A percentile compares a stretch with the other conserved stretches of the same genome.
phyloP scores from a whole-genome alignment of 495 filamentous ascomycete species.

The Podospora australis region DNA sequence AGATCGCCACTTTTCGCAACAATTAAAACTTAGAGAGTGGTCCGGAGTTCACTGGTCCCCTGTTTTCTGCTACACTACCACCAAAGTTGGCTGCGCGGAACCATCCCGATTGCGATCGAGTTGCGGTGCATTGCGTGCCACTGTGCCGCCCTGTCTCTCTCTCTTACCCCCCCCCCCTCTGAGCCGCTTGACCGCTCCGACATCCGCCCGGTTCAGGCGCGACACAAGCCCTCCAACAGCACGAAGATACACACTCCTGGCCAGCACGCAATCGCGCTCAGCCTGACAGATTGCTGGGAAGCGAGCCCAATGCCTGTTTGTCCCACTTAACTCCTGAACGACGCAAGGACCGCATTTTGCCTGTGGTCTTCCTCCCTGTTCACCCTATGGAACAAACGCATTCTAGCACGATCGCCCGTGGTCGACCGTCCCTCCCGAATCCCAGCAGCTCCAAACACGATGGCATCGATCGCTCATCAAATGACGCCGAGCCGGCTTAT shows the following conservation, averaged over 20 bases:
- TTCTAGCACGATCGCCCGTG: slow-evolving; percentile 17
- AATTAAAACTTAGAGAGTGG: no score
- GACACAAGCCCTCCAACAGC: slow-evolving; percentile 8
- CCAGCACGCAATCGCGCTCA: slow-evolving; percentile 29
- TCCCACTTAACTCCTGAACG: slow-evolving; percentile 18
- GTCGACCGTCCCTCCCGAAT: slow-evolving; percentile 12
- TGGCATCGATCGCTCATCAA: slow-evolving; percentile 20
- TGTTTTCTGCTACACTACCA: no score
- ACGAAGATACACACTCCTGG: no score
- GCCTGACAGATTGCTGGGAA: slow-evolving; percentile 21
- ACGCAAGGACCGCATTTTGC: slow-evolving; percentile 23
- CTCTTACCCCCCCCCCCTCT: no score
- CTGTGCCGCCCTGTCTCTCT: slow-evolving; percentile 2
- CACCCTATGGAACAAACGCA: slow-evolving; percentile 18
- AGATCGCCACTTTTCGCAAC: no score
- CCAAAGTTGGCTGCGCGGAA: no score
- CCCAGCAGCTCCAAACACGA: slow-evolving; percentile 8
- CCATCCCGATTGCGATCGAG: neutral
- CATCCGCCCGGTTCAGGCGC: slow-evolving; percentile 7
- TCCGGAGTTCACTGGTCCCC: no score
- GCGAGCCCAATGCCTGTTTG: slow-evolving; percentile 28
- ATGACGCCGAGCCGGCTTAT: slow-evolving; percentile 22
- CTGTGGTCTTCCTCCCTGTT: slow-evolving; percentile 14
- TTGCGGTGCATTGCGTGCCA: neutral
- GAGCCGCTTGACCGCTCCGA: slow-evolving; percentile 17